Evolutionary conservation across 78 protist species (phyloP), one percentile per base, ranked within the genome.

Genomic region (Bigelowiella natans): DNA sequence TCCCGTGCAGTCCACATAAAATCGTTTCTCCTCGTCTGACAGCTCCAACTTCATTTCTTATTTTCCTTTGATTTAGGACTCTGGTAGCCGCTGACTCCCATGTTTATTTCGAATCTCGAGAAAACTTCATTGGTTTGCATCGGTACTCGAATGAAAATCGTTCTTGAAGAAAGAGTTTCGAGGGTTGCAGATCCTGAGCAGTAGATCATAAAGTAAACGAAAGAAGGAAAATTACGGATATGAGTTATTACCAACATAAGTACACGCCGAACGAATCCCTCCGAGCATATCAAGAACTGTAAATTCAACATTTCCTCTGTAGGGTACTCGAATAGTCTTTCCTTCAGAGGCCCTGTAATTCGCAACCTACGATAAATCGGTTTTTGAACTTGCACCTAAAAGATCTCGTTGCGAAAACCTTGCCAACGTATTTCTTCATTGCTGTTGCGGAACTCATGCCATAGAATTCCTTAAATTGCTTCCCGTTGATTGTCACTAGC

Each of bases 281-380:
- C 95, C 95, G 63, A 91, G 86, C 31, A 90, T 90, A 88, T 89
- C 92, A 82, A 39, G 84, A 64, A 91, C 37, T 2, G 92, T 91
- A 3, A 36, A 86, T 0, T 29, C 39, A 31, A 90, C 89, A 1
- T 93, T 90, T 2, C 95, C 95, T 0, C 90, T 83, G 88, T 89
- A 93, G 3, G 95, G 93, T n/a, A 93, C 91, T 84, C 83, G 83
- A 31, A 93, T 93, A 2, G 91, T 91, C 90, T 93, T 91, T 0
- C 95, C 95, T 90, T 93, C 95, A 40, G 91, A 51, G 82, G 94
- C 36, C 39, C 95, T 93, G 89, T 93, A 93, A 36, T 93, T 87
- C 0, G 95, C 95, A n/a, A 93, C 95, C 0, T 51, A 18, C 7
- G 73, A 90, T 91, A 34, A 91, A 92, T 2, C 39, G 36, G 30